Evolutionary conservation across 345 rosid genomes (phyloP).

Genomic region (Clausena lansium): DNA sequence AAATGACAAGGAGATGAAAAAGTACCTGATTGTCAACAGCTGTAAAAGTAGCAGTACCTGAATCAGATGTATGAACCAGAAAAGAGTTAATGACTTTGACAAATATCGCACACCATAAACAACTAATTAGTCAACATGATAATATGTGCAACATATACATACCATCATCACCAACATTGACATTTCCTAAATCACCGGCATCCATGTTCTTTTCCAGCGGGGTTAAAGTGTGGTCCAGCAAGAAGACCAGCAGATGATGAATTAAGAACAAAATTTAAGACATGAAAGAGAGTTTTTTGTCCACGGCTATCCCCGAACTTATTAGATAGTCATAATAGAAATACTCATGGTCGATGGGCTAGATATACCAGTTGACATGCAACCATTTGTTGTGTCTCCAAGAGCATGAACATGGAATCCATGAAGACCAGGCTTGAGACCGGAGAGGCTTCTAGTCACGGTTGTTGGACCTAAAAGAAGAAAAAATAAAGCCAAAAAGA

Average conservation of each 20-base stretch:
- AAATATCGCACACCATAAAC: not conserved
- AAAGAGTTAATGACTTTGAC: not conserved
- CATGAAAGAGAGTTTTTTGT: too few relatives aligned
- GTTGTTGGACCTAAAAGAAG: too few relatives aligned
- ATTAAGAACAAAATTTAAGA: too few relatives aligned
- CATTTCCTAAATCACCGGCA: conserved; percentile 93
- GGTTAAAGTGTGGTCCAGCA: conserved; percentile 90
- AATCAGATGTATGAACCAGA: conserved; percentile 12
- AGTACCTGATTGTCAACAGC: conserved; percentile 59
- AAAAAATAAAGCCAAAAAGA: too few relatives aligned
- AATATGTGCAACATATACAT: not conserved
- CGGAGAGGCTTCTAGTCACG: too few relatives aligned
- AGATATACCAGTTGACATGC: too few relatives aligned
- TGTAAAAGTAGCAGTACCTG: conserved; percentile 72
- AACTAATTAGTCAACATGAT: not conserved
- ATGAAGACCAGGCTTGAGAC: too few relatives aligned
- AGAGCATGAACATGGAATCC: too few relatives aligned
- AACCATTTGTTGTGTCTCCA: too few relatives aligned
- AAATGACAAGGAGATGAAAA: not conserved
- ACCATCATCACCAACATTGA: conserved; percentile 81
- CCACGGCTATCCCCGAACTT: too few relatives aligned
- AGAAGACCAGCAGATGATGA: conserved; percentile 9
- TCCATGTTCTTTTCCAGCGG: conserved; percentile 82
- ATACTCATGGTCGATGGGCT: too few relatives aligned
- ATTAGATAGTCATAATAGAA: too few relatives aligned